Conservation (phyloP, 768 basidiomycete genomes). For the Suillus subaureus region DNA sequence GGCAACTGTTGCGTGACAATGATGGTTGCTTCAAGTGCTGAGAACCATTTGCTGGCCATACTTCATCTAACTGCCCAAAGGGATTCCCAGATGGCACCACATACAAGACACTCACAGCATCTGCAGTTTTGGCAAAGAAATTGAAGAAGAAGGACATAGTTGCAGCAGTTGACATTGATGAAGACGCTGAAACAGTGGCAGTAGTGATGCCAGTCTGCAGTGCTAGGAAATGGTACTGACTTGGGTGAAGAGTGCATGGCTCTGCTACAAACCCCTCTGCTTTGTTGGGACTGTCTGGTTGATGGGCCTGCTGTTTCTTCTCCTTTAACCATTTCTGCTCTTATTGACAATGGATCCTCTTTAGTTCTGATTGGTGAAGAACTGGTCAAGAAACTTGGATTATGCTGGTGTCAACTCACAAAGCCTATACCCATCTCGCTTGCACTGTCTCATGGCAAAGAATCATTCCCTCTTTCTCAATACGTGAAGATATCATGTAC, state of each 20-base stretch:
- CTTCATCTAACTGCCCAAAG: conserved; percentile 16
- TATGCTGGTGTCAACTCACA: conserved; percentile 4
- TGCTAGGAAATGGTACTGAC: conserved; percentile 15
- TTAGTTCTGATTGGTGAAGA: conserved; percentile 34
- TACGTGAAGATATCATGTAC: conserved; percentile 19
- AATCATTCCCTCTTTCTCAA: conserved; percentile 7
- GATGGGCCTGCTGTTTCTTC: too few species aligned
- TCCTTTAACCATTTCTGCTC: conserved; percentile 10
- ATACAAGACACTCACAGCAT: conserved; percentile 21
- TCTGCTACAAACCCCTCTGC: too few species aligned
- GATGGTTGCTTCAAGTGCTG: conserved; percentile 32
- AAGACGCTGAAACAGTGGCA: neutral
- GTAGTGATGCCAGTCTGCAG: conserved; percentile 9
- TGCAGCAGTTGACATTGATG: too few species aligned
- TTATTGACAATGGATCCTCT: conserved; percentile 35
- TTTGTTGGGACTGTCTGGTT: too few species aligned
- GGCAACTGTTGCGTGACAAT: conserved; percentile 15
- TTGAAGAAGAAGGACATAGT: neutral
- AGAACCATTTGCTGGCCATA: too few species aligned
- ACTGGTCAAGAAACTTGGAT: conserved; percentile 17
- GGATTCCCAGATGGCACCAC: conserved; percentile 18
- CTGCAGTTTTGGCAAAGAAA: conserved; percentile 4
- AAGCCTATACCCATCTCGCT: conserved; percentile 11
- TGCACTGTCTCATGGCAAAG: neutral
- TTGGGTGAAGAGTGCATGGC: conserved; percentile 9